Evolutionary conservation across 192 early-diverging fungal genomes (phyloP), one percentile per base, ranked within the genome.

Genomic region (Coemansia sp.): DNA sequence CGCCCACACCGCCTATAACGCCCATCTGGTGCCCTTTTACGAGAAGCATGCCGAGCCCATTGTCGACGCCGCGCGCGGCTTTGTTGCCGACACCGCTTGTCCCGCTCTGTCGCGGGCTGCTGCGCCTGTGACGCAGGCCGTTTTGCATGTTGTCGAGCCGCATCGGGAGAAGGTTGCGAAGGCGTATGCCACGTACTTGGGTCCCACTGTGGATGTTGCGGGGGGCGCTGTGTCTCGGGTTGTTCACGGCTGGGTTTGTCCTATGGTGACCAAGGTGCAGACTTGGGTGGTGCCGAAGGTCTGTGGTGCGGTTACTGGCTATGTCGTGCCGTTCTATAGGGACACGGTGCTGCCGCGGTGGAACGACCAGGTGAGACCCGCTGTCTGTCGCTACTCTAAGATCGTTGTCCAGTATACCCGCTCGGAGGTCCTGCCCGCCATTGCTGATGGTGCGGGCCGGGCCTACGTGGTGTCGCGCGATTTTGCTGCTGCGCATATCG

Each of bases 1-100:
- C 29, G 57, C 78, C 62, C 65, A 64, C 46, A 44, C 72, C 4
- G 81, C 81, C 5, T 83, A 78, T 62, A 69, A 72, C 24, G 81
- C 76, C n/a, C 81, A 83, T 29, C 64, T 83, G 19, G 81, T 60
- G n/a, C 81, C 76, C 24, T 75, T 83, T 54, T 83, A 83, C 64
- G 59, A 72, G 62, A 73, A 67, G 56, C 81, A 83, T 39, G 81
- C 64, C 2, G 65, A 46, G 9, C 76, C 76, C 0, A 37, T 69
- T 29, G 73, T 75, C 7, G 59, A 35, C 42, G 56, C 62, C 4
- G 71, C 66, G 1, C 61, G 42, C 10, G 6, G 35, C 3, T 66
- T 83, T 67, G 64, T 70, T 16, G 19, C 31, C 0, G 73, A 78
- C 37, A 69, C 72, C 13, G 81, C 64, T 4, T 17, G n/a, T 4